Conservation (phyloP, 2,329 filamentous ascomycete genomes). For the Curvularia sp. region DNA sequence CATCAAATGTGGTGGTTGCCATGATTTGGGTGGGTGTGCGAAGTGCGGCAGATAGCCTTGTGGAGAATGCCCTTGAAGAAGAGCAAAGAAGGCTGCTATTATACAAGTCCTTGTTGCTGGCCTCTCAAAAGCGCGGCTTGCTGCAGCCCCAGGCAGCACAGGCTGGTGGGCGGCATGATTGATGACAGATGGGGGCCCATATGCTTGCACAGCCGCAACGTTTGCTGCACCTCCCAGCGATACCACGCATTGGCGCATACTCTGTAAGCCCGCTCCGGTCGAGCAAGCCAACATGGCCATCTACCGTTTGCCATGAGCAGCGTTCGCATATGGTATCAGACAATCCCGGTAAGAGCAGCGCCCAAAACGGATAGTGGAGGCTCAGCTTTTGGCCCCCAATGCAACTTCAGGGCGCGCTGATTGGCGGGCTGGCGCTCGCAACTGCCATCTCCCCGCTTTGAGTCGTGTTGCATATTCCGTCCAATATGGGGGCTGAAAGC, state of each 20-base stretch:
- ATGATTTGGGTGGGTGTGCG: constrained; percentile 22
- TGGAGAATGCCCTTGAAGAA: constrained; percentile 18
- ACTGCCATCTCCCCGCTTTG: constrained; percentile 7
- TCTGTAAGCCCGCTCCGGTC: not conserved
- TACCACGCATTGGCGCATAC: not conserved
- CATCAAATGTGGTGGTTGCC: constrained; percentile 27
- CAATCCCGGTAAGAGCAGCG: constrained; percentile 11
- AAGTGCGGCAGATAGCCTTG: constrained; percentile 32
- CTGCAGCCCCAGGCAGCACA: constrained; percentile 30
- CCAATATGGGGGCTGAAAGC: constrained; percentile 41
- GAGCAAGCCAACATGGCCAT: not conserved
- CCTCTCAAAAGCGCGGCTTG: constrained; percentile 29
- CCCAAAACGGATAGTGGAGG: constrained; percentile 9
- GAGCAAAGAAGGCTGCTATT: constrained; percentile 31
- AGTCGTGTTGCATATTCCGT: constrained; percentile 20
- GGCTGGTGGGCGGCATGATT: constrained; percentile 9
- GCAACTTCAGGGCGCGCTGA: not conserved
- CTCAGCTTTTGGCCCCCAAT: constrained; percentile 29
- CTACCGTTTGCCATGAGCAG: constrained; percentile 2
- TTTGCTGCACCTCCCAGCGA: constrained; percentile 1
- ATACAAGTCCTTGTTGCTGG: constrained; percentile 36
- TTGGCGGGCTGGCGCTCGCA: constrained; percentile 4
- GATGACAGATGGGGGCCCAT: constrained; percentile 14
- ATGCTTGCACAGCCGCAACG: constrained; percentile 32
- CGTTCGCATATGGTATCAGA: constrained; percentile 8